Evolutionary conservation across 2,329 filamentous ascomycete genomes (phyloP).

Genomic region (Ambrosiella cleistominuta): DNA sequence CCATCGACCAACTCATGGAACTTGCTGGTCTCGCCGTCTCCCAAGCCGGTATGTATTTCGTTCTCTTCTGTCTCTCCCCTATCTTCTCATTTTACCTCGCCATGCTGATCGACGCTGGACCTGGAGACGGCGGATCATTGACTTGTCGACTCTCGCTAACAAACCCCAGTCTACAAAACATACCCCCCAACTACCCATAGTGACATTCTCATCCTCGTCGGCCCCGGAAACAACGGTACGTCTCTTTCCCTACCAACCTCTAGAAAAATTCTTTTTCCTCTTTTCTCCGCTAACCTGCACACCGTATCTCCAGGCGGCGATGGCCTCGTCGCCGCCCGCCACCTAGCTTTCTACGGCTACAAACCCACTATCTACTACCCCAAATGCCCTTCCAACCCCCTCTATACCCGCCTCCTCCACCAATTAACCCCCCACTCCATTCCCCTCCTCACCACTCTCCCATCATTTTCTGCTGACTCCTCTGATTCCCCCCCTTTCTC

Average conservation of each 20-base stretch:
- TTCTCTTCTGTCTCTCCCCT: too few species aligned
- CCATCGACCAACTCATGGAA: constrained; percentile 94
- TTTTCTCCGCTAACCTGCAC: not conserved
- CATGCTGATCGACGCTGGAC: too few species aligned
- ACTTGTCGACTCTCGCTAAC: not conserved
- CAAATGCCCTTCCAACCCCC: constrained; percentile 74
- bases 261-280: not conserved
- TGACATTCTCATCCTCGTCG: constrained; percentile 73
- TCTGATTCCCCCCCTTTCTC: constrained; percentile 49
- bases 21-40: constrained; percentile 83
- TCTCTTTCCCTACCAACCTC: not conserved
- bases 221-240: constrained; percentile 57
- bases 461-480: constrained; percentile 13
- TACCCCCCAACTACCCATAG: constrained; percentile 58
- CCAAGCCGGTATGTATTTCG: constrained; percentile 50
- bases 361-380: constrained; percentile 80
- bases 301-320: constrained; percentile 50
- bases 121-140: not conserved
- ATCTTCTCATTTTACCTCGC: too few species aligned
- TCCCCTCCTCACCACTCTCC: constrained; percentile 71
- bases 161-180: constrained; percentile 53
- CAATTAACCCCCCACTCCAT: constrained; percentile 71
- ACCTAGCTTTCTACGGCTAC: constrained; percentile 85
- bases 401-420: constrained; percentile 48
- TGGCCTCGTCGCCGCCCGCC: constrained; percentile 81